Percentiles rank a stretch among this genome's conserved stretches.
phyloP scores from a whole-genome alignment of 2,329 filamentous ascomycete species.

The Coniochaeta ligniaria region DNA sequence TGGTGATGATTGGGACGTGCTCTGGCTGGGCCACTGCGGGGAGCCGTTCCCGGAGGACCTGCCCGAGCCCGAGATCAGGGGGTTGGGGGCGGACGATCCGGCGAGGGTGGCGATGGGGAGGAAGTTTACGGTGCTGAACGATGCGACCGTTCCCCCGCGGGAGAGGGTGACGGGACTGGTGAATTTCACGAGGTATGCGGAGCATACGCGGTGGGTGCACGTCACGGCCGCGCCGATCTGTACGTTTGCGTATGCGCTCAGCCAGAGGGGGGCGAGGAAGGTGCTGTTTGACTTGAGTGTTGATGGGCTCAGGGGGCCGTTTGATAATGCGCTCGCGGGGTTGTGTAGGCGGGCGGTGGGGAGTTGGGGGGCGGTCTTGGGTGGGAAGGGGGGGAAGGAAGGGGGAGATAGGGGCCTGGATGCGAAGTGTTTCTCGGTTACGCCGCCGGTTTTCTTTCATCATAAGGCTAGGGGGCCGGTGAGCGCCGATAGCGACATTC shows the following conservation, averaged over 20 bases:
- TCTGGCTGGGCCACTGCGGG: conserved; percentile 9
- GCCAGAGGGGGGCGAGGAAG: conserved; percentile 11
- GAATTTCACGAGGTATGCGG: conserved; percentile 16
- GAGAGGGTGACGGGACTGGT: conserved; percentile 17
- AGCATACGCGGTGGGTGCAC: conserved; percentile 28
- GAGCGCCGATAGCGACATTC: conserved; percentile 24
- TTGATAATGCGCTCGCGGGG: conserved; percentile 28
- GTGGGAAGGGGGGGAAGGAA: not conserved
- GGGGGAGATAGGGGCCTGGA: conserved; percentile 5
- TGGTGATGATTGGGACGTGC: conserved; percentile 8
- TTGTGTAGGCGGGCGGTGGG: conserved; percentile 23
- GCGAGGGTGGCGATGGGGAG: conserved; percentile 8
- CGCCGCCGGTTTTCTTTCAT: conserved; percentile 26
- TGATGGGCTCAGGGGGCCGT: conserved; percentile 20
- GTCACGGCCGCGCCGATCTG: conserved; percentile 27
- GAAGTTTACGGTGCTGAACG: conserved; percentile 10
- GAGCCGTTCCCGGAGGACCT: conserved; percentile 8
- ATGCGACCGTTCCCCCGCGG: conserved; percentile 18
- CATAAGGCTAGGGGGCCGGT: conserved; percentile 20
- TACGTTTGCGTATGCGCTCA: conserved; percentile 26
- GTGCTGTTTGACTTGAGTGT: conserved; percentile 27
- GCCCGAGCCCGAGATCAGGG: not conserved
- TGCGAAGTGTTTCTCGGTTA: conserved; percentile 22
- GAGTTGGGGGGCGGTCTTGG: conserved; percentile 11
- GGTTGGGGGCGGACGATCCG: conserved; percentile 3